Base-by-base conservation (phyloP, 345 rosid genomes). In the Moringa oleifera region DNA sequence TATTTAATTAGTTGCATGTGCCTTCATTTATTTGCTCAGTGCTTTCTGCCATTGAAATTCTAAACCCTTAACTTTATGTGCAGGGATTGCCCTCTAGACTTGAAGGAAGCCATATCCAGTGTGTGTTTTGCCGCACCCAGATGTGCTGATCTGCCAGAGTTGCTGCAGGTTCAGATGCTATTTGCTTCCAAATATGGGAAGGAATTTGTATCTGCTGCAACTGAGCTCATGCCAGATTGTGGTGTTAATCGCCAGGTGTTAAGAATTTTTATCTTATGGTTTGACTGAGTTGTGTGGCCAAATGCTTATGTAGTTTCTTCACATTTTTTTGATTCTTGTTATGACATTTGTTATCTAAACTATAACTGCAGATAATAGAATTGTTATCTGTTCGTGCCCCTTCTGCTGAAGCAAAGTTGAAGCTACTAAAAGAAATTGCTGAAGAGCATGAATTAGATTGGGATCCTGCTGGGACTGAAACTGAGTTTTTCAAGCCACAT, bases 91-190 rank as follows among this genome's bases (percentile, higher is more conserved):
- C 99, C 97, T 67, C 37, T 94, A 51, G 99, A 94, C 78, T 69
- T 94, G 64, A 94, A 94, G 80, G 97, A 94, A 74, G 93, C 99
- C 21, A 87, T 94, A 66, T 88, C 95, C 45, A 94, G 95, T 50
- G 65, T 94, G 55, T 90, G 97, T 80, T 94, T 94, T 73, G 99
- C 93, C 75, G 95, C 99, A 13, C 97, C 99, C 51, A 83, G 97
- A 84, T 94, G 99, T 77, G 92, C 96, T 6, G 99, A 94, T 70
- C 77, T 94, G 74, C 81, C 78, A 18, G 99, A 94, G 81, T 69
- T 94, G 82, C 85, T 77, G 70, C 99, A 94, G 79, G 96, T 85
- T 58, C 99, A 94, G 68, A 77, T 90, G 68, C 81, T 81, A 15
- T 94, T 94, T 77, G 82, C 79, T 25, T 56, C 85, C 59, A 94